Base-by-base conservation (phyloP, 2,329 filamentous ascomycete species). In the Cladophialophora yegresii region DNA sequence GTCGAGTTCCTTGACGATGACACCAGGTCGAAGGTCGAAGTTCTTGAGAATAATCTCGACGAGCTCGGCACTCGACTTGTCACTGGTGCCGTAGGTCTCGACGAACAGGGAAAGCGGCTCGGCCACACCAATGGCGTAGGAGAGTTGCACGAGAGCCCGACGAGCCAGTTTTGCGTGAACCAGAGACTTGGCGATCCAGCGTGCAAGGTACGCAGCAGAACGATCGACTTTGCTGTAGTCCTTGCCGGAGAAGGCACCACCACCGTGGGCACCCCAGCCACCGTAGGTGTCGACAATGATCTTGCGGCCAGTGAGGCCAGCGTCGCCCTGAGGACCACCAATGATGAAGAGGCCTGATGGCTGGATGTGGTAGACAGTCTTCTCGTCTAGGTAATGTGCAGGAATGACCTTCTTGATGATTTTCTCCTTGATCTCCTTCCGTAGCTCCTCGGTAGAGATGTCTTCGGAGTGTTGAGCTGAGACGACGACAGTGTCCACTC, bases 141-240 rank as follows among this genome's bases (percentile, higher is more conserved):
- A 98, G 73, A 99, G 90, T 87, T 99, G 95, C 73, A 99, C 95
- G 61, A 99, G 89, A 68, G 87, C 90, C 80, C 95, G 93, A 76
- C 95, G 93, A 75, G 91, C 91, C 68, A 99, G 89, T 75, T 90
- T 89, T 74, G 93, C 90, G 75, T 88, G 82, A 73, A 99, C 91
- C 71, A 99, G 87, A 49, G 95, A 99, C 87, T 99, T 99, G 83
- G 95, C 95, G 80, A 99, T 93, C 95, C 95, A 99, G 79, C 95
- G 92, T 73, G 87, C 93, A 73, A 98, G 88, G 84, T 99, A 99
- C 76, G 95, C 95, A 72, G 95, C 95, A 60, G 95, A 98, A 75
- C 95, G 91, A 79, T 99, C 95, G 82, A 99, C 95, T 88, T 99
- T 99, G 87, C 92, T 97, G 88, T 97, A 99, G 81, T 99, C 95